Evolutionary conservation across 441 rosid species (phyloP).

Genomic region (Arabidopsis hybrid): DNA sequence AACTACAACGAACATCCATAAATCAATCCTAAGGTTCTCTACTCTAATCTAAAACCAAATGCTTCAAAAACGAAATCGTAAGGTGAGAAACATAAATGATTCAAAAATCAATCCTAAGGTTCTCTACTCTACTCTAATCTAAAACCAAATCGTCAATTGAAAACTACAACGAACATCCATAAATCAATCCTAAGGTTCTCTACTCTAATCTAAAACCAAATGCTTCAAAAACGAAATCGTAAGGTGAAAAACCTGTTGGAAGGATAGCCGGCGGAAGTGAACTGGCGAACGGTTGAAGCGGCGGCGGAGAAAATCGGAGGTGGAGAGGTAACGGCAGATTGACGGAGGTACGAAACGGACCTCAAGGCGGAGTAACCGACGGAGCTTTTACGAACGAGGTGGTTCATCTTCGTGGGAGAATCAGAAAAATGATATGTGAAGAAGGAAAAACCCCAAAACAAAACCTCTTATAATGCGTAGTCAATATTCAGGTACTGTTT

Average conservation of each 20-base stretch:
- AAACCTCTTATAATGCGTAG: conserved; percentile 15
- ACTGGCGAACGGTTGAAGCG: conserved; percentile 37
- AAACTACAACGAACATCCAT: conserved; percentile 48
- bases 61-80: background rate
- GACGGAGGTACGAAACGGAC: conserved; percentile 25
- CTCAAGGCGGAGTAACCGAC: conserved; percentile 28
- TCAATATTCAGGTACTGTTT: conserved; percentile 6
- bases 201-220: conserved; percentile 26
- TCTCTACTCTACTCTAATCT: too few relatives aligned
- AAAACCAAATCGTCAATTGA: conserved; percentile 43
- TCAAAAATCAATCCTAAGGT: too few relatives aligned
- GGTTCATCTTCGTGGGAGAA: conserved; percentile 29
- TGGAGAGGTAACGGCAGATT: conserved; percentile 28
- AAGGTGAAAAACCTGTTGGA: conserved; percentile 41
- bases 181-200: conserved; percentile 12
- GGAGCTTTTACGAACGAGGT: conserved; percentile 35
- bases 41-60: conserved; percentile 28
- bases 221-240: conserved; percentile 1
- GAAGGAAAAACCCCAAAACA: conserved; percentile 15
- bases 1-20: conserved; percentile 45
- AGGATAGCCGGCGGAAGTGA: conserved; percentile 45
- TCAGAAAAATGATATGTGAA: background rate
- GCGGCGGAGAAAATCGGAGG: conserved; percentile 37
- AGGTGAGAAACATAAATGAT: background rate
- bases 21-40: conserved; percentile 12